phyloP scores from a whole-genome alignment of 1,284 basidiomycete species.

The Trametes hirsuta region DNA sequence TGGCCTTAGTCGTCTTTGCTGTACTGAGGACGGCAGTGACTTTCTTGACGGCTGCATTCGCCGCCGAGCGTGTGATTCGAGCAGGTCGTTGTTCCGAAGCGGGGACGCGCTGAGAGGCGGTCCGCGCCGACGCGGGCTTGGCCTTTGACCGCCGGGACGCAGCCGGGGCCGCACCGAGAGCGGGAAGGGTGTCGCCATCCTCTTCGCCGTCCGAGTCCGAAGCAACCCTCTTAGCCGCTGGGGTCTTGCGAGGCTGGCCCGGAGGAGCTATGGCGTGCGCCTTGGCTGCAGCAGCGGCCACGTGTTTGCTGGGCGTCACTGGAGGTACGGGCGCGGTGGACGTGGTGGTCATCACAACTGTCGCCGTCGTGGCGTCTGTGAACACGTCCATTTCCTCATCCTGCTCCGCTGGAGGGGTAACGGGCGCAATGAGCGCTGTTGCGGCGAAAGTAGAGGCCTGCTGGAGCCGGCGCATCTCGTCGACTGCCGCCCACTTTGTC shows the following conservation, averaged over 20 bases:
- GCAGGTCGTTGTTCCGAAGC: slow-evolving; percentile 70
- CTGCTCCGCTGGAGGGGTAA: slow-evolving; percentile 75
- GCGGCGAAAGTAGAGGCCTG: slow-evolving; percentile 43
- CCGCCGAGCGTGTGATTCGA: slow-evolving; percentile 76
- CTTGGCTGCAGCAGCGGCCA: slow-evolving; percentile 66
- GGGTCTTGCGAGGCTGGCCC: slow-evolving; percentile 86
- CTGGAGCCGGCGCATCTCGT: slow-evolving; percentile 65
- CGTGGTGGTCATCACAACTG: slow-evolving; percentile 37
- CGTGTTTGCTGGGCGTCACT: slow-evolving; percentile 77
- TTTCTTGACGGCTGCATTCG: slow-evolving; percentile 52
- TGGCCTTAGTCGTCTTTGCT: slow-evolving; percentile 32
- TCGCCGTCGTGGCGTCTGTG: slow-evolving; percentile 41
- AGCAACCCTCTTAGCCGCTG: slow-evolving; percentile 71
- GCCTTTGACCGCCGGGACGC: slow-evolving; percentile 40
- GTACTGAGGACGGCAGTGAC: slow-evolving; percentile 39
- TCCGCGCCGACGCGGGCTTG: slow-evolving; percentile 46
- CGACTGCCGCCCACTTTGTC: slow-evolving; percentile 89
- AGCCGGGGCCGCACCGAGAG: slow-evolving; percentile 53
- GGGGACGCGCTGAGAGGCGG: slow-evolving; percentile 48
- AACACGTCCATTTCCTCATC: slow-evolving; percentile 57
- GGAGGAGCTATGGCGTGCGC: slow-evolving; percentile 73
- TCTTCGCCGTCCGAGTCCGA: slow-evolving; percentile 62
- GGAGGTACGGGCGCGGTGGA: slow-evolving; percentile 53
- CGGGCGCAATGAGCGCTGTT: slow-evolving; percentile 66
- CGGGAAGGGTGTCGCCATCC: slow-evolving; percentile 63